Conservation (phyloP, 1,284 basidiomycete genomes). For the Vanrija humicola region DNA sequence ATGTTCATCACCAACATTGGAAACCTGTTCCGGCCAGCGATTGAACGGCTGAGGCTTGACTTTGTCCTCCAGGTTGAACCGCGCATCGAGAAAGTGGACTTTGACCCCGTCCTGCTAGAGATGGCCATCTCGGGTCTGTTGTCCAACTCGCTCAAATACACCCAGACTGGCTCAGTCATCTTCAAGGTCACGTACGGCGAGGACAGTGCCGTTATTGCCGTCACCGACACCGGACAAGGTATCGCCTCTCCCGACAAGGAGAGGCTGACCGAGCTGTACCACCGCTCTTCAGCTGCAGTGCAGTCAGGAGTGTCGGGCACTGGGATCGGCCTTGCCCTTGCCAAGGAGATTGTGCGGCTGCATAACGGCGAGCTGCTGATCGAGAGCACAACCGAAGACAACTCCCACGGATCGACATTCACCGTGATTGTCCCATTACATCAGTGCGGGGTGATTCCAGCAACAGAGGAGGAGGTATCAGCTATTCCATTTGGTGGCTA, state of each 20-base stretch:
- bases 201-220: constrained; percentile 29
- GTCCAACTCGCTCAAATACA: constrained; percentile 47
- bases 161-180: constrained; percentile 31
- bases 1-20: constrained; percentile 43
- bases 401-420: constrained; percentile 14
- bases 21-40: constrained; percentile 42
- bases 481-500: neutral
- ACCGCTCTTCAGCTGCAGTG: constrained; percentile 6
- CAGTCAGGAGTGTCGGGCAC: constrained; percentile 9
- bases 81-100: constrained; percentile 29
- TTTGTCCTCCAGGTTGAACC: neutral
- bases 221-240: constrained; percentile 50
- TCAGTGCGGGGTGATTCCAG: too few species aligned
- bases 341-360: constrained; percentile 47
- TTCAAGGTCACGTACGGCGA: constrained; percentile 29
- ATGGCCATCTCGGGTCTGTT: constrained; percentile 46
- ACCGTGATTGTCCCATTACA: constrained; percentile 6
- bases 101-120: constrained; percentile 48
- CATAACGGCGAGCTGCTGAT: constrained; percentile 49
- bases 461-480: neutral
- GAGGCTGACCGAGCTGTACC: constrained; percentile 13
- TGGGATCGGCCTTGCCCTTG: constrained; percentile 13
- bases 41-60: constrained; percentile 19
- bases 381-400: neutral
- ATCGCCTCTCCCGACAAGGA: constrained; percentile 28